These are phyloP conservation scores for Phialophora chinensis DNA, from an alignment of 2,329 filamentous ascomycete species.

Conservation along the genomic window DNA sequence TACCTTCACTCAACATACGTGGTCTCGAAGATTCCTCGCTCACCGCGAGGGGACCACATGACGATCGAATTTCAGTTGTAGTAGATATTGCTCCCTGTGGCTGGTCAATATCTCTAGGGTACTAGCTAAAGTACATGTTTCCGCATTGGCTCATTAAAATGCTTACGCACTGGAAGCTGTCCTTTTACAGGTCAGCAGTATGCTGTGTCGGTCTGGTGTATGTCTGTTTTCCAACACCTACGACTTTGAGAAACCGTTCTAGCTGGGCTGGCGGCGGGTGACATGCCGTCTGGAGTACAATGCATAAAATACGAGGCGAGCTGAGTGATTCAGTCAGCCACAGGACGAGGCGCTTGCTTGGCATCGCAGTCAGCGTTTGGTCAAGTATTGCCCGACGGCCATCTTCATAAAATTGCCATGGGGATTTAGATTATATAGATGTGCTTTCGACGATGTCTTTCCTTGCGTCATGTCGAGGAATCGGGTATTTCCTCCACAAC, in stretches of 20 bases:
- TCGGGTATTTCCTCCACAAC: neutral
- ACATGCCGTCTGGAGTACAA: neutral
- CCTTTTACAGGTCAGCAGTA: neutral
- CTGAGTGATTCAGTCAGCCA: conserved; percentile 8
- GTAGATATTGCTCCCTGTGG: neutral
- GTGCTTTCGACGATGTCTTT: neutral
- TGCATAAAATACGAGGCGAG: conserved; percentile 1
- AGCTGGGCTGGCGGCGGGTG: neutral
- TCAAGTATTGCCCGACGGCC: neutral
- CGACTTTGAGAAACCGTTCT: neutral
- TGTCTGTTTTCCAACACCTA: neutral
- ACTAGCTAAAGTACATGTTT: neutral
- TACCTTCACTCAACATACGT: neutral
- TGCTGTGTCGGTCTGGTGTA: neutral
- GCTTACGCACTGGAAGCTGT: neutral
- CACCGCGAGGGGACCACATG: neutral
- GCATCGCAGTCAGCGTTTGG: neutral
- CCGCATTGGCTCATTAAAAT: neutral
- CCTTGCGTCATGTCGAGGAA: neutral
- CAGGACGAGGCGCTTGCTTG: conserved; percentile 3
- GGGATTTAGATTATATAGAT: neutral
- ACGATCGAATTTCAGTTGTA: neutral
- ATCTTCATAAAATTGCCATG: neutral
- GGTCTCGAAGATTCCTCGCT: neutral
- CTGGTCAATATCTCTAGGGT: neutral